Percentiles rank a stretch among this genome's conserved stretches.
phyloP scores from a whole-genome alignment of 2,329 filamentous ascomycete genomes.

The Aspergillus arachidicola region DNA sequence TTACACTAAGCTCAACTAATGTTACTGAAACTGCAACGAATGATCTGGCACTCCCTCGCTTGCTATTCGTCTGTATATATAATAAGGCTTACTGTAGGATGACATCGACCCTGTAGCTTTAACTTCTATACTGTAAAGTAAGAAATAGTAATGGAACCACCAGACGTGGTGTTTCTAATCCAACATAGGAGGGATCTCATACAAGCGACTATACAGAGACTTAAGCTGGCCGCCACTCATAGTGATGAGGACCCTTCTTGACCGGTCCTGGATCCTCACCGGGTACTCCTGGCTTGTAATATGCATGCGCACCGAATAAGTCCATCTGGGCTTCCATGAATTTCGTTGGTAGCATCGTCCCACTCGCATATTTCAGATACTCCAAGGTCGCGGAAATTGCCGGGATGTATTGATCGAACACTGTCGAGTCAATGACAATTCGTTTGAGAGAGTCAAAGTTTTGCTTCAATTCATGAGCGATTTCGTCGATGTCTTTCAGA shows the following conservation, averaged over 20 bases:
- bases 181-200: background rate
- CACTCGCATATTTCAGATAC: slow-evolving; percentile 66
- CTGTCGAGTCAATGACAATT: slow-evolving; percentile 57
- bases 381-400: slow-evolving; percentile 65
- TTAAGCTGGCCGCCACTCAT: slow-evolving; percentile 57
- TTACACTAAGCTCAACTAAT: no score
- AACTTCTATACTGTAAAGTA: no score
- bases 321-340: slow-evolving; percentile 74
- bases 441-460: slow-evolving; percentile 57
- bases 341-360: slow-evolving; percentile 63
- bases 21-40: no score
- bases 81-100: no score
- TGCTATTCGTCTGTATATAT: no score
- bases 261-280: slow-evolving; percentile 56
- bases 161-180: no score
- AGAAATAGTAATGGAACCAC: no score
- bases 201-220: background rate
- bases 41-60: no score
- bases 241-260: slow-evolving; percentile 62
- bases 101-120: no score
- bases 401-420: slow-evolving; percentile 63
- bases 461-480: slow-evolving; percentile 58
- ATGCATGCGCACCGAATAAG: slow-evolving; percentile 70
- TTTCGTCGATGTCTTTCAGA: slow-evolving; percentile 45
- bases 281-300: slow-evolving; percentile 55